Conservation (phyloP, 2,329 filamentous ascomycete genomes). For the Pseudomassariella vexata region DNA sequence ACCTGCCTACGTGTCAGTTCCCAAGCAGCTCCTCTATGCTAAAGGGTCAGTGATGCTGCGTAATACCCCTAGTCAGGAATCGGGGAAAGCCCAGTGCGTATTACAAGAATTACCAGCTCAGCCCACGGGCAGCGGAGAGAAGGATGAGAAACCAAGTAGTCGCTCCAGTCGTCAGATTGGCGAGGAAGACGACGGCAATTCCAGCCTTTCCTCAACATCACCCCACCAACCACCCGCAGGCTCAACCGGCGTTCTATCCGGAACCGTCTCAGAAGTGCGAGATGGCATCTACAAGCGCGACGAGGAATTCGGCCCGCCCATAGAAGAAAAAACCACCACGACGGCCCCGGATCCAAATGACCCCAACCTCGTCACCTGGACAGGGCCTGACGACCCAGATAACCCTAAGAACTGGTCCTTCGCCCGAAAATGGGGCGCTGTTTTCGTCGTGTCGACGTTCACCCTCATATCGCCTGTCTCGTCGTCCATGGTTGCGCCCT, state of each 20-base stretch:
- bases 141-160: conserved; percentile 2
- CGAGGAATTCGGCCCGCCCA: conserved; percentile 23
- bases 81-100: no score
- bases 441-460: conserved; percentile 49
- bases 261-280: conserved; percentile 30
- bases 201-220: conserved; percentile 3
- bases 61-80: no score
- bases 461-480: conserved; percentile 56
- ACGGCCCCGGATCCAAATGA: conserved; percentile 23
- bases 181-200: neutral
- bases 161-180: neutral
- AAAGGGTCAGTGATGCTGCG: no score
- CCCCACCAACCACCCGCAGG: no score
- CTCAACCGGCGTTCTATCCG: no score
- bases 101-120: no score
- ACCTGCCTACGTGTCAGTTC: no score
- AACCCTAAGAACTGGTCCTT: conserved; percentile 52
- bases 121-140: no score
- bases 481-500: conserved; percentile 51
- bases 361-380: conserved; percentile 41
- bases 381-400: conserved; percentile 43
- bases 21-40: no score
- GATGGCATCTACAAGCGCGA: conserved; percentile 33
- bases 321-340: conserved; percentile 16
- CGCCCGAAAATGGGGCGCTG: conserved; percentile 50